These are phyloP conservation scores for Vanrija humicola DNA, from an alignment of 1,284 basidiomycete species.

Conservation along the genomic window DNA sequence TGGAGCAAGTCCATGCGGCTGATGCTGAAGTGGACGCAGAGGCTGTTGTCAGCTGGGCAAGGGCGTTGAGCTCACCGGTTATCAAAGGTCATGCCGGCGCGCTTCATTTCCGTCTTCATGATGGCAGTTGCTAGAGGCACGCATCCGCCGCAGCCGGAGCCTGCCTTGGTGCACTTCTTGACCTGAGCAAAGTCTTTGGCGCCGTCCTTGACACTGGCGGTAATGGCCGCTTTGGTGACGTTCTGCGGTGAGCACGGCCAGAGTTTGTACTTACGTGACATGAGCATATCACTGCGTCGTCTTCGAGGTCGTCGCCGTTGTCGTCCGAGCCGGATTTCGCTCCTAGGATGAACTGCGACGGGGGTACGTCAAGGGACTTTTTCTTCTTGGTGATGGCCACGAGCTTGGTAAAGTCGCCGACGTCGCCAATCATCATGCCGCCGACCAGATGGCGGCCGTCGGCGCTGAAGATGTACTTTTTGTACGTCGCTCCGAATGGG, in stretches of 20 bases:
- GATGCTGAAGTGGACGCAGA: slow-evolving; percentile 68
- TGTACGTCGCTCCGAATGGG: slow-evolving; percentile 66
- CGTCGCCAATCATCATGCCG: slow-evolving; percentile 77
- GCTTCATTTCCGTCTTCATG: slow-evolving; percentile 66
- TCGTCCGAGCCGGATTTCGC: slow-evolving; percentile 60
- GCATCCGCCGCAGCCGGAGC: slow-evolving; percentile 71
- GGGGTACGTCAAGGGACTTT: slow-evolving; percentile 25
- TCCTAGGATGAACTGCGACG: slow-evolving; percentile 61
- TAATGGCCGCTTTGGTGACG: slow-evolving; percentile 62
- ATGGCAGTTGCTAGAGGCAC: slow-evolving; percentile 58
- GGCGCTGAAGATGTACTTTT: slow-evolving; percentile 73
- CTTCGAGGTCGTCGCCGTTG: slow-evolving; percentile 64
- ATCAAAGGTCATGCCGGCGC: slow-evolving; percentile 60
- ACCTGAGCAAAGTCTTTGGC: slow-evolving; percentile 58
- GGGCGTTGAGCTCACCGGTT: slow-evolving; percentile 43
- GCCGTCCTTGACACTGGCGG: slow-evolving; percentile 55
- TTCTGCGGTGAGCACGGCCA: slow-evolving; percentile 48
- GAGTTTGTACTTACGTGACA: slow-evolving; percentile 16
- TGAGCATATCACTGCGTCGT: slow-evolving; percentile 62
- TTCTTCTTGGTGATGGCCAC: slow-evolving; percentile 66
- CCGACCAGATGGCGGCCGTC: slow-evolving; percentile 71
- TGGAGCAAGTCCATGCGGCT: slow-evolving; percentile 66
- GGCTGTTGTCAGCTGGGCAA: slow-evolving; percentile 32
- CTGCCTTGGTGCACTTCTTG: slow-evolving; percentile 66
- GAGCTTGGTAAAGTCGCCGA: slow-evolving; percentile 62